These are phyloP conservation scores for Pholiota molesta DNA, from an alignment of 768 basidiomycete species.

Conservation along the genomic window DNA sequence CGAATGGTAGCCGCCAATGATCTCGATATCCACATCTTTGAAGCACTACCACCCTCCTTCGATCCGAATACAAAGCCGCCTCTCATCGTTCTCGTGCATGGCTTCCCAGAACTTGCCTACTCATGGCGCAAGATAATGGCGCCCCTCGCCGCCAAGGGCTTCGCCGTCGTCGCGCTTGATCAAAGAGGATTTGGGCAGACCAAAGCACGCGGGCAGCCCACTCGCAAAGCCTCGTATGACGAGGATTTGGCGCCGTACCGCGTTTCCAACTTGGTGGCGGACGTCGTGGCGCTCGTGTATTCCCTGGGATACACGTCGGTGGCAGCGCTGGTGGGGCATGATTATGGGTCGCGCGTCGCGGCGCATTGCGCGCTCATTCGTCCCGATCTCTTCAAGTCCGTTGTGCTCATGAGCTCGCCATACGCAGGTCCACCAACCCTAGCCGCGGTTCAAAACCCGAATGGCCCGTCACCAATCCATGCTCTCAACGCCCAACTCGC, in stretches of 20 bases:
- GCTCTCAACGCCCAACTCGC: slow-evolving; percentile 33
- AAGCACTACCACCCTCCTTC: slow-evolving; percentile 38
- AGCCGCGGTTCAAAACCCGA: slow-evolving; percentile 11
- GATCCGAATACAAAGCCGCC: slow-evolving; percentile 32
- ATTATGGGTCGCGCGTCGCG: slow-evolving; percentile 58
- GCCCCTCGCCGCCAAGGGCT: slow-evolving; percentile 53
- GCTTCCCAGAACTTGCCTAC: slow-evolving; percentile 68
- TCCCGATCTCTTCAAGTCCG: slow-evolving; percentile 56
- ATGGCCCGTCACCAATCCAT: slow-evolving; percentile 17
- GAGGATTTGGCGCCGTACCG: slow-evolving; percentile 56
- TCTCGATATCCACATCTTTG: slow-evolving; percentile 55
- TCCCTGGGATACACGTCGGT: slow-evolving; percentile 51
- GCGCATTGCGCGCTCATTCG: slow-evolving; percentile 55
- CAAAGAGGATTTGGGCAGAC: slow-evolving; percentile 58
- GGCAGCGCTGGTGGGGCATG: slow-evolving; percentile 59
- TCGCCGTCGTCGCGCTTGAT: slow-evolving; percentile 67
- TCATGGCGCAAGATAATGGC: slow-evolving; percentile 64
- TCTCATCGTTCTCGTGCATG: slow-evolving; percentile 61
- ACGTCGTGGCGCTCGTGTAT: slow-evolving; percentile 53
- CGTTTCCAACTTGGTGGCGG: slow-evolving; percentile 52
- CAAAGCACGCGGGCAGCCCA: slow-evolving; percentile 13
- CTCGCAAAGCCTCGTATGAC: slow-evolving; percentile 36
- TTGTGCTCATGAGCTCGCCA: slow-evolving; percentile 64
- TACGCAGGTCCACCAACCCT: slow-evolving; percentile 48
- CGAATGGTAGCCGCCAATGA: slow-evolving; percentile 46